phyloP scores from a whole-genome alignment of 768 basidiomycete genomes.

The Mycena kentingensis region DNA sequence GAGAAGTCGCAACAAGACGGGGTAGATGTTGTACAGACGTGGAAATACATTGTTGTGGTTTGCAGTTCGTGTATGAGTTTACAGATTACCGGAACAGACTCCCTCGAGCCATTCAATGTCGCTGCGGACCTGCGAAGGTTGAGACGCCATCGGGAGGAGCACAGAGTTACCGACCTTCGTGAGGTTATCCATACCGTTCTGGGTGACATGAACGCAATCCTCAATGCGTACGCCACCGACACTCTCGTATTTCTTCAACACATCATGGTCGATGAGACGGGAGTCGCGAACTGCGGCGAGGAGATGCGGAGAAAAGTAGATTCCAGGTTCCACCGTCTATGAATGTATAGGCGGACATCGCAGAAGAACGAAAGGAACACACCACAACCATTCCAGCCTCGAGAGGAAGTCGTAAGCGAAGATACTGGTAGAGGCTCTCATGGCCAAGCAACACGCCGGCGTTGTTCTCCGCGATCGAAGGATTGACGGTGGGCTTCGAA shows the following conservation, averaged over 20 bases:
- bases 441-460: conserved; percentile 40
- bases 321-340: conserved; percentile 89
- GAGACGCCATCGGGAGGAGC: neutral
- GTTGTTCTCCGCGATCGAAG: conserved; percentile 43
- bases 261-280: conserved; percentile 66
- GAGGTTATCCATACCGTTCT: conserved; percentile 76
- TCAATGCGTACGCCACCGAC: conserved; percentile 95
- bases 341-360: conserved; percentile 6
- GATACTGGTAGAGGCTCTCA: conserved; percentile 73
- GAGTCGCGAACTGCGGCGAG: conserved; percentile 66
- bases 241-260: conserved; percentile 68
- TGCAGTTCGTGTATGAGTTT: conserved; percentile 73
- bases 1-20: conserved; percentile 80
- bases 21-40: conserved; percentile 34
- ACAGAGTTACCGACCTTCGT: conserved; percentile 52
- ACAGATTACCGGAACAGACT: conserved; percentile 70
- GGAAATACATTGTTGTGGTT: conserved; percentile 1
- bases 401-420: conserved; percentile 76
- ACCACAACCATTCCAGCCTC: conserved; percentile 85
- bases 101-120: conserved; percentile 82
- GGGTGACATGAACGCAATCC: conserved; percentile 82
- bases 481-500: conserved; percentile 67
- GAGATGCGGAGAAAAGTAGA: conserved; percentile 82
- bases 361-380: conserved; percentile 32
- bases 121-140: conserved; percentile 48